A percentile compares a stretch with the other conserved stretches of the same genome.
These are phyloP conservation scores for Phaeophleospora eucalypticola DNA, from an alignment of 2,329 filamentous ascomycete species.

Conservation along the genomic window DNA sequence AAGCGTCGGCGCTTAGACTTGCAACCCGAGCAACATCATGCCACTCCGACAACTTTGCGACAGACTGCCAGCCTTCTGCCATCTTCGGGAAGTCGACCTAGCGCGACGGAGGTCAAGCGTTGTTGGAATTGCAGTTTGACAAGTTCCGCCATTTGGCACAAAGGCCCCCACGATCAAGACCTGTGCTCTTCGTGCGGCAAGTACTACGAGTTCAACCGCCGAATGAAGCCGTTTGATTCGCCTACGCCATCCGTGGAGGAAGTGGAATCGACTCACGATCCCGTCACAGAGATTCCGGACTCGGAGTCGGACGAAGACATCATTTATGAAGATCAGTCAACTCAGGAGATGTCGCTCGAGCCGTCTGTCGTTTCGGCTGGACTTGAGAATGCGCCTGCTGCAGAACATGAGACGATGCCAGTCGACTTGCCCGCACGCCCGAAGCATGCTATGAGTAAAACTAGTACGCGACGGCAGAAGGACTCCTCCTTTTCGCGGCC, in stretches of 20 bases:
- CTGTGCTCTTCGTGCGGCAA: conserved; percentile 30
- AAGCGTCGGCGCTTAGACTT: conserved; percentile 1
- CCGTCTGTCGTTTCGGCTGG: too few species aligned
- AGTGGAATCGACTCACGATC: background rate
- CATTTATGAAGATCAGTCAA: too few species aligned
- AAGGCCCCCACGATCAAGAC: conserved; percentile 26
- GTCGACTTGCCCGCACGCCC: too few species aligned
- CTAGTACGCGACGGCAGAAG: too few species aligned
- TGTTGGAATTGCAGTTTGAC: conserved; percentile 29
- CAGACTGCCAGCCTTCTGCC: background rate
- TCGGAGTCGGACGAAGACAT: too few species aligned
- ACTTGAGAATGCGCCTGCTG: too few species aligned
- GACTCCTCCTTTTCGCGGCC: too few species aligned
- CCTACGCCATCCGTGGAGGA: conserved; percentile 15
- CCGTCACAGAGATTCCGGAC: too few species aligned
- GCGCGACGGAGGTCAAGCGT: conserved; percentile 10
- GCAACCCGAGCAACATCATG: background rate
- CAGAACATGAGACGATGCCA: too few species aligned
- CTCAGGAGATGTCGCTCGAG: too few species aligned
- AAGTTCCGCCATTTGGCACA: conserved; percentile 22
- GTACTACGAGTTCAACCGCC: conserved; percentile 29
- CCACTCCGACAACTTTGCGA: background rate
- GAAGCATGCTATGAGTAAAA: too few species aligned
- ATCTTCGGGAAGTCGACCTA: conserved; percentile 5
- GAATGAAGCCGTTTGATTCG: conserved; percentile 25